Conservation (phyloP, 2,329 filamentous ascomycete species). For the Neofusicoccum kwambonambiense region DNA sequence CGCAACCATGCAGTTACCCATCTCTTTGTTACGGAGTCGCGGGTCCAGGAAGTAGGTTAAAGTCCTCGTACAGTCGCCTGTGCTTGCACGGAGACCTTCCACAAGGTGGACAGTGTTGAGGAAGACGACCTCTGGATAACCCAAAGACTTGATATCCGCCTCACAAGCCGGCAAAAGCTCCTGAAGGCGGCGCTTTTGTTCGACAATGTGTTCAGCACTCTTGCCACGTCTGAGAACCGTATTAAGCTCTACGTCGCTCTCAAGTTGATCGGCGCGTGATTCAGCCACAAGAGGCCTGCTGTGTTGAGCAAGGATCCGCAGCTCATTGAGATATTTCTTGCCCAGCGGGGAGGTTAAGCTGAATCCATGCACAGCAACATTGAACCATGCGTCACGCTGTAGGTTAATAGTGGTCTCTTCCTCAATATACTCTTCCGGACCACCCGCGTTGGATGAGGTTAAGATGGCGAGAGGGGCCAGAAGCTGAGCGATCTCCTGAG, state of each 20-base stretch:
- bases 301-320: slow-evolving; percentile 81
- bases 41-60: slow-evolving; percentile 94
- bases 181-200: slow-evolving; percentile 77
- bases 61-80: slow-evolving; percentile 86
- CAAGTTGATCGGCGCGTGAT: slow-evolving; percentile 82
- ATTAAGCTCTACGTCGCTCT: slow-evolving; percentile 96
- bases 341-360: slow-evolving; percentile 70
- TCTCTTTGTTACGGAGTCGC: slow-evolving; percentile 63
- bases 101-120: slow-evolving; percentile 87
- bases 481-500: slow-evolving; percentile 83
- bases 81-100: slow-evolving; percentile 80
- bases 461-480: slow-evolving; percentile 84
- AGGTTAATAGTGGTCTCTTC: slow-evolving; percentile 59
- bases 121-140: slow-evolving; percentile 89
- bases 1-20: slow-evolving; percentile 62
- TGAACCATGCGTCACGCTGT: slow-evolving; percentile 95
- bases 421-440: slow-evolving; percentile 60
- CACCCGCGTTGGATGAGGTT: slow-evolving; percentile 56
- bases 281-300: slow-evolving; percentile 86
- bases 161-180: slow-evolving; percentile 74
- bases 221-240: slow-evolving; percentile 86
- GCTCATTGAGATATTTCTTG: slow-evolving; percentile 70
- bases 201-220: slow-evolving; percentile 71
- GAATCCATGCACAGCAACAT: slow-evolving; percentile 92
- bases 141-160: slow-evolving; percentile 75